These are phyloP conservation scores for Oryza glaberrima DNA, from an alignment of 176 grass and related monocot species.

Conservation along the genomic window DNA sequence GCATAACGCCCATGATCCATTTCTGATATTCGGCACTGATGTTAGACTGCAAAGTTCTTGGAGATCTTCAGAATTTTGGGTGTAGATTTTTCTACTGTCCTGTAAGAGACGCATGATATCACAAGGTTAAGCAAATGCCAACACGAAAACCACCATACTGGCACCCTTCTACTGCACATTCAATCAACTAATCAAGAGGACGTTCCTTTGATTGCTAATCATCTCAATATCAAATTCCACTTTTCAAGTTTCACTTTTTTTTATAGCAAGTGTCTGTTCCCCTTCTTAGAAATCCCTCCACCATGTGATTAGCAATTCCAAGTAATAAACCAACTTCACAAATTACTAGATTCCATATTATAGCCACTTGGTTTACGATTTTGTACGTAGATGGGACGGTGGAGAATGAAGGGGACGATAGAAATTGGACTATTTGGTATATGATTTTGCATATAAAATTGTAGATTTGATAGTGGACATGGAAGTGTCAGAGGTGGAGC, in stretches of 20 bases:
- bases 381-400: not conserved
- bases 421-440: not conserved
- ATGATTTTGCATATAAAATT: not conserved
- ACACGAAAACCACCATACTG: constrained; percentile 27
- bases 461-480: not conserved
- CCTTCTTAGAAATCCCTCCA: not conserved
- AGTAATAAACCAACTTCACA: not conserved
- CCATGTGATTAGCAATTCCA: not conserved
- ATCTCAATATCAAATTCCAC: not conserved
- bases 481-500: not conserved
- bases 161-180: constrained; percentile 20
- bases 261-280: not conserved
- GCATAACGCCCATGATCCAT: constrained; percentile 91
- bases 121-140: constrained; percentile 51
- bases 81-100: constrained; percentile 50
- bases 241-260: not conserved
- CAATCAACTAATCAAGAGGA: not conserved
- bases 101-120: constrained; percentile 73
- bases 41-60: constrained; percentile 54
- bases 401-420: not conserved
- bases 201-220: not conserved
- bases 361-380: not conserved
- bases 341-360: not conserved
- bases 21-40: constrained; percentile 53
- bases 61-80: constrained; percentile 52